Evolutionary conservation across 768 basidiomycete genomes (phyloP).

Genomic region (Rhizopogon roseolus): DNA sequence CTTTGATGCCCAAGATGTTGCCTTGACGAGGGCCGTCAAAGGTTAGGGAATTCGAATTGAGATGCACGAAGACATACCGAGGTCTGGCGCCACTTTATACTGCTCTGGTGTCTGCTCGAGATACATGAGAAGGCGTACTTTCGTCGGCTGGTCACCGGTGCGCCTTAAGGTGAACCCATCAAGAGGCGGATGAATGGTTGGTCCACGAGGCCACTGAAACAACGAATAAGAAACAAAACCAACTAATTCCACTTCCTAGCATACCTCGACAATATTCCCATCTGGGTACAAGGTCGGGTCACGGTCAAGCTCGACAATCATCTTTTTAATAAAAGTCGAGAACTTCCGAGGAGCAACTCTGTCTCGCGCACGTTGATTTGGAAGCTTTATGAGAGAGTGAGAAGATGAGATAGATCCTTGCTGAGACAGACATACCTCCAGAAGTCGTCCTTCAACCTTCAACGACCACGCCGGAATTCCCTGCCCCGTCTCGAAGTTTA

Average conservation of each 20-base stretch:
- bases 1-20: conserved; percentile 69
- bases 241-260: background rate
- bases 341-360: conserved; percentile 68
- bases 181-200: conserved; percentile 52
- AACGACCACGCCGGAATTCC: conserved; percentile 88
- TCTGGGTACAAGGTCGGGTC: conserved; percentile 79
- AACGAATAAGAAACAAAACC: background rate
- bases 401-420: background rate
- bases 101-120: conserved; percentile 86
- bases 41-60: background rate
- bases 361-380: conserved; percentile 61
- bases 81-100: conserved; percentile 72
- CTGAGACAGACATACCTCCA: conserved; percentile 54
- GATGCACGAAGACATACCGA: conserved; percentile 42
- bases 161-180: conserved; percentile 87
- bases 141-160: conserved; percentile 73
- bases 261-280: conserved; percentile 85
- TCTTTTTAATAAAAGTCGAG: conserved; percentile 77
- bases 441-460: conserved; percentile 80
- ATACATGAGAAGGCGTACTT: conserved; percentile 79
- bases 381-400: conserved; percentile 31
- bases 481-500: conserved; percentile 76
- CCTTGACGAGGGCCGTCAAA: conserved; percentile 30
- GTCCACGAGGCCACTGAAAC: conserved; percentile 56
- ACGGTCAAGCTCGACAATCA: conserved; percentile 84